phyloP scores from a whole-genome alignment of 169 alveolate genomes.

The Plasmodium knowlesi region DNA sequence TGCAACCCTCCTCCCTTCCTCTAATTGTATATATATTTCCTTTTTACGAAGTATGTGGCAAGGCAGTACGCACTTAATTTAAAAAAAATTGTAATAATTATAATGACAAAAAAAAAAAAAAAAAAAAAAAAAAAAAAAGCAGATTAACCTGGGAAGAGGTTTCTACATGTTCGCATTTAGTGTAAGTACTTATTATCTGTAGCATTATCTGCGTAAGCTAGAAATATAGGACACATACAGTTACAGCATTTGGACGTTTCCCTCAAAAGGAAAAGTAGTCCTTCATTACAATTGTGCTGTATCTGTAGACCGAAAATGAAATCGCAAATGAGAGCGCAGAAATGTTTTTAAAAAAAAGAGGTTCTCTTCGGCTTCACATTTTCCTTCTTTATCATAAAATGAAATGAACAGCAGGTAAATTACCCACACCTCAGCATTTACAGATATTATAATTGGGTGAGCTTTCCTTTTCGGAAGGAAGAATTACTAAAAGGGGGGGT shows the following conservation, averaged over 20 bases:
- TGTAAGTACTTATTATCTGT: too few relatives aligned
- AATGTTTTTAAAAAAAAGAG: background rate
- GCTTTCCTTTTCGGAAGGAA: background rate
- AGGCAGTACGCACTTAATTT: background rate
- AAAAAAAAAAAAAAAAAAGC: background rate
- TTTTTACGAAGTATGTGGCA: background rate
- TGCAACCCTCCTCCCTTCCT: background rate
- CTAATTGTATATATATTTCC: background rate
- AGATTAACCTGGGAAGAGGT: too few relatives aligned
- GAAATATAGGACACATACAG: too few relatives aligned
- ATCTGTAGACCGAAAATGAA: too few relatives aligned
- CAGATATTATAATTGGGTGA: background rate
- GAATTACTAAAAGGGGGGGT: background rate
- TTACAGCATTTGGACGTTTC: too few relatives aligned
- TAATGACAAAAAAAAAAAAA: background rate
- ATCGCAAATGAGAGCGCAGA: too few relatives aligned
- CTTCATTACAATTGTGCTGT: too few relatives aligned
- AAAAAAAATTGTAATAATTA: slow-evolving; percentile 11
- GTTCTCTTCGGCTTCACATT: background rate
- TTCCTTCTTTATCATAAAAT: background rate
- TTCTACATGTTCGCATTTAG: too few relatives aligned
- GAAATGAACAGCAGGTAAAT: background rate
- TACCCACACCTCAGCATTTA: background rate
- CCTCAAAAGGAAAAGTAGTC: too few relatives aligned
- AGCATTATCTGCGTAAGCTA: too few relatives aligned